A percentile compares a stretch with the other conserved stretches of the same genome.
Conservation (phyloP, 345 rosid species). For the Psidium guajava region DNA sequence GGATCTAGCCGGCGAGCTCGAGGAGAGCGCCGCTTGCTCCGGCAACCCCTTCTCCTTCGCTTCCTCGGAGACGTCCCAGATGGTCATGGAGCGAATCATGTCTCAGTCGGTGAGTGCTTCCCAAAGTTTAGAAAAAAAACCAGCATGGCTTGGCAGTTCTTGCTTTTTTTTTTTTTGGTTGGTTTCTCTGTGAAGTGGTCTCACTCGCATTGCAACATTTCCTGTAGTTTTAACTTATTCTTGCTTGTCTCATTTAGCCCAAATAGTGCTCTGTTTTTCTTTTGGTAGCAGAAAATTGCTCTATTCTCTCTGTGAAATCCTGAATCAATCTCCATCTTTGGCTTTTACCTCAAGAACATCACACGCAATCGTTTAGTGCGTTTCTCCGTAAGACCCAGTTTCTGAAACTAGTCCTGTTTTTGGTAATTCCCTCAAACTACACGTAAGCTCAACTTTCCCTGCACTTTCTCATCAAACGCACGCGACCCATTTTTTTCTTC, state of each 20-base stretch:
- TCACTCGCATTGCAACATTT: not conserved
- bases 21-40: conserved; percentile 49
- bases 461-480: not conserved
- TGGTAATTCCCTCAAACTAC: not conserved
- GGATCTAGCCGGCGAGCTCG: conserved; percentile 53
- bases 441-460: not conserved
- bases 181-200: not conserved
- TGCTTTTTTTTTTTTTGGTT: not conserved
- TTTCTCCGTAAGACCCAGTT: not conserved
- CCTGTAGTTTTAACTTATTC: not conserved
- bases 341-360: not conserved
- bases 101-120: conserved; percentile 88
- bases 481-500: not conserved
- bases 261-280: not conserved
- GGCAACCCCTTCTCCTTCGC: conserved; percentile 95
- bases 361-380: not conserved
- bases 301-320: not conserved
- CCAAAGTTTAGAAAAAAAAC: no score
- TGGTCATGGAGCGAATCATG: conserved; percentile 97
- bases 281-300: not conserved
- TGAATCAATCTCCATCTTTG: not conserved
- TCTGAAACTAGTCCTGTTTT: not conserved
- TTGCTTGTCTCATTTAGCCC: not conserved
- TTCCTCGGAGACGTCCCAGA: conserved; percentile 89
- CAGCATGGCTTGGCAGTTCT: not conserved